These are phyloP conservation scores for Onygenales sp. DNA, from an alignment of 2,329 filamentous ascomycete species.

Conservation along the genomic window DNA sequence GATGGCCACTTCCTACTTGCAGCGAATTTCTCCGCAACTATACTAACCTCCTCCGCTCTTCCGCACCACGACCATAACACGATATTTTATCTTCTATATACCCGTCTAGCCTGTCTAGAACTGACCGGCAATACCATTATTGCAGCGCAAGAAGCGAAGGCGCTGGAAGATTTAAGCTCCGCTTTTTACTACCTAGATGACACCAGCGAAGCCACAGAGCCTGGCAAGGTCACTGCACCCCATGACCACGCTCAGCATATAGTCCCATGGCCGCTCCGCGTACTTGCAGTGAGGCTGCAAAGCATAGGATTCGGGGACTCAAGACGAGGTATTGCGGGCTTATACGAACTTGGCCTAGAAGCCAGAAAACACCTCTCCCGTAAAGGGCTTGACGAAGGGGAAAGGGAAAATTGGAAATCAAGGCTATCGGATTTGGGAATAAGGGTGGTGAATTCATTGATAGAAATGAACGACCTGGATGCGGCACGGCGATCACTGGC, in stretches of 20 bases:
- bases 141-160: conserved; percentile 55
- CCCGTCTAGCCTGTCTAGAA: conserved; percentile 70
- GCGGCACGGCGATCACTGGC: conserved; percentile 67
- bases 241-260: conserved; percentile 44
- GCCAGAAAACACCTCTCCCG: conserved; percentile 53
- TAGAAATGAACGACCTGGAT: conserved; percentile 70
- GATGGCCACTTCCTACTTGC: conserved; percentile 72
- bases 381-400: conserved; percentile 44
- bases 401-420: conserved; percentile 57
- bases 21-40: conserved; percentile 42
- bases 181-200: conserved; percentile 39
- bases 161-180: conserved; percentile 53
- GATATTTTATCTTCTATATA: conserved; percentile 72
- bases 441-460: conserved; percentile 44
- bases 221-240: conserved; percentile 56
- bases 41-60: conserved; percentile 33
- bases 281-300: conserved; percentile 74
- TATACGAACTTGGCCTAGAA: conserved; percentile 79
- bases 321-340: conserved; percentile 74
- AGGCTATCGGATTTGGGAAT: conserved; percentile 67
- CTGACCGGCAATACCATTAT: conserved; percentile 64
- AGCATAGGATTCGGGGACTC: conserved; percentile 79
- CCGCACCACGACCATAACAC: conserved; percentile 45
- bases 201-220: conserved; percentile 20
- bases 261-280: conserved; percentile 77